Conservation (phyloP, 2,329 filamentous ascomycete genomes). For the Penicillium sp. region DNA sequence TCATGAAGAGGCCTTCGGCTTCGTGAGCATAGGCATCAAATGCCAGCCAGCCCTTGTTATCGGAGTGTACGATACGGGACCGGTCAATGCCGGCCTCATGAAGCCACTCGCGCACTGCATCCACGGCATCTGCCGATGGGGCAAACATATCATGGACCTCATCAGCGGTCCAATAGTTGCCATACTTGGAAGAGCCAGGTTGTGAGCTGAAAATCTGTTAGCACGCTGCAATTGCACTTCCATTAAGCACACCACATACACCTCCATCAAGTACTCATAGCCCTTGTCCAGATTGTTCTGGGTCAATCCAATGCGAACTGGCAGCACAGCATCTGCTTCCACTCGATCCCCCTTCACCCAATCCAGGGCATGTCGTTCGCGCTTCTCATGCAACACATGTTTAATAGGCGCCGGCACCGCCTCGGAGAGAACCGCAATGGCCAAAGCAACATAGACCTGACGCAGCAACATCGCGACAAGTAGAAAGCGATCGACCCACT, state of each 20-base stretch:
- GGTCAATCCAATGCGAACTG: slow-evolving; percentile 51
- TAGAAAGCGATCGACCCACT: not conserved
- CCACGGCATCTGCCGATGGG: slow-evolving; percentile 49
- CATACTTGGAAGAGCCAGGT: slow-evolving; percentile 46
- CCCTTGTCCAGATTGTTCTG: slow-evolving; percentile 50
- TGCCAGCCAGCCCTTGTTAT: slow-evolving; percentile 56
- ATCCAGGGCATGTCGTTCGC: slow-evolving; percentile 31
- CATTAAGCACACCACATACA: slow-evolving; percentile 28
- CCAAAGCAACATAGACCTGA: slow-evolving; percentile 21
- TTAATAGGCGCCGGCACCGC: slow-evolving; percentile 32
- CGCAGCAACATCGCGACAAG: slow-evolving; percentile 19
- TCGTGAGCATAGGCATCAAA: slow-evolving; percentile 59
- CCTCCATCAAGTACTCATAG: slow-evolving; percentile 48
- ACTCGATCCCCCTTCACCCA: slow-evolving; percentile 45
- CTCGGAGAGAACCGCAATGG: slow-evolving; percentile 24
- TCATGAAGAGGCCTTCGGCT: slow-evolving; percentile 56
- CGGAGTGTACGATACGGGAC: slow-evolving; percentile 53
- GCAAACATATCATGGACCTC: slow-evolving; percentile 49
- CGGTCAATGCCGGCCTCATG: slow-evolving; percentile 53
- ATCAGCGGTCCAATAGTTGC: slow-evolving; percentile 47
- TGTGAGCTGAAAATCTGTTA: slow-evolving; percentile 35
- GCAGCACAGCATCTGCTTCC: slow-evolving; percentile 39
- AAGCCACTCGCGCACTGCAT: slow-evolving; percentile 58
- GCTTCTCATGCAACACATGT: slow-evolving; percentile 50
- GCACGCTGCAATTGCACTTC: not conserved